Conservation (phyloP, 495 filamentous ascomycete species). For the Oidiodendron maius region DNA sequence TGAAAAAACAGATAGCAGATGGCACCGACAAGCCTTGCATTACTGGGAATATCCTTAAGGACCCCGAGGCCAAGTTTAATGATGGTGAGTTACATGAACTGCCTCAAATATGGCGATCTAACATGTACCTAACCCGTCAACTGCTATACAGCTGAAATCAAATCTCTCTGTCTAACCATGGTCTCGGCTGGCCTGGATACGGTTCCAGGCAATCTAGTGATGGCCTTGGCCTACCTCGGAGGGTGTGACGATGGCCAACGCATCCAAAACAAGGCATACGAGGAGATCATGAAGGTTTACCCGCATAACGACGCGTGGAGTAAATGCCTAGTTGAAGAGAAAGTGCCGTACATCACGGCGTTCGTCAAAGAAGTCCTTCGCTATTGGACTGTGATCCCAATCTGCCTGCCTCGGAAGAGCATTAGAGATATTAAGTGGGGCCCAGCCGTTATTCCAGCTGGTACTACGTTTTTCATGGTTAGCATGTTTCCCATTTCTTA, state of each 20-base stretch:
- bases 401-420: constrained; percentile 59
- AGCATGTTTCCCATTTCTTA: background rate
- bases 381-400: constrained; percentile 70
- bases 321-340: constrained; percentile 59
- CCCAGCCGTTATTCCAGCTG: constrained; percentile 52
- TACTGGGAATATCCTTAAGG: constrained; percentile 61
- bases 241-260: constrained; percentile 52
- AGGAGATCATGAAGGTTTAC: constrained; percentile 59
- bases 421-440: constrained; percentile 60
- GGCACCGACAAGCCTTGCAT: constrained; percentile 67
- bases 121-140: too few species aligned
- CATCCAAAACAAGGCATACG: constrained; percentile 58
- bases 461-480: constrained; percentile 64
- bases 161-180: constrained; percentile 71
- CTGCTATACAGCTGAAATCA: constrained; percentile 61
- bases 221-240: constrained; percentile 64
- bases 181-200: constrained; percentile 66
- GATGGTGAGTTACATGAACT: constrained; percentile 37
- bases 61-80: constrained; percentile 55
- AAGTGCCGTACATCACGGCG: constrained; percentile 66
- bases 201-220: constrained; percentile 61
- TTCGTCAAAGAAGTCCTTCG: constrained; percentile 64
- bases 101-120: constrained; percentile 10
- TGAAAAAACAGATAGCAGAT: constrained; percentile 53
- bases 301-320: constrained; percentile 61